Evolutionary conservation across 106 monocot genomes (phyloP).

Genomic region (Platanthera guangdongensis): DNA sequence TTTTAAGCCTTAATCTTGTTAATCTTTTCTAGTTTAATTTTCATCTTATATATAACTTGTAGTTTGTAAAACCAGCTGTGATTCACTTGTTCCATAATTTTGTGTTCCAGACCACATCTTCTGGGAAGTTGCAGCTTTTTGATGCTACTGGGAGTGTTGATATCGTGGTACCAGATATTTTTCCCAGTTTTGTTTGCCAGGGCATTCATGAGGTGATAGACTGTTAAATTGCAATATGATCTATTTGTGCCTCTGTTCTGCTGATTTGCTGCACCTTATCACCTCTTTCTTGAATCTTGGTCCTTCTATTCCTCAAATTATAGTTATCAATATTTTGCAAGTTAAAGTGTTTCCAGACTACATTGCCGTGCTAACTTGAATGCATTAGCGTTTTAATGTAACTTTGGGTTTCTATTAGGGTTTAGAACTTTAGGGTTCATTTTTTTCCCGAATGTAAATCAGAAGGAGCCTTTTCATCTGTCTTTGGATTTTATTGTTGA

Average conservation of each 20-base stretch:
- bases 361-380: background rate
- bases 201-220: constrained; percentile 62
- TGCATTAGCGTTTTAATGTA: background rate
- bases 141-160: constrained; percentile 84
- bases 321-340: background rate
- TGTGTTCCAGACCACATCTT: constrained; percentile 39
- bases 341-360: background rate
- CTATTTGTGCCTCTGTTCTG: background rate
- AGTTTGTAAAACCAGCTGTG: background rate
- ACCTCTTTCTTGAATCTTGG: background rate
- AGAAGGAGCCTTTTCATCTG: background rate
- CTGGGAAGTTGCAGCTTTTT: constrained; percentile 72
- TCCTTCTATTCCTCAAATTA: background rate
- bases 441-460: background rate
- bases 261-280: background rate
- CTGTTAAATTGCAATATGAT: background rate
- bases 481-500: background rate
- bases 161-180: constrained; percentile 65
- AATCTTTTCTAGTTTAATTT: background rate
- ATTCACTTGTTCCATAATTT: background rate
- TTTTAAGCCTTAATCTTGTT: background rate
- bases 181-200: constrained; percentile 23
- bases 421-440: background rate
- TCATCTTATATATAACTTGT: no score
- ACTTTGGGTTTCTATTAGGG: background rate